Conservation (phyloP, 148 eudicot species). For the Chenopodium berlandieri region DNA sequence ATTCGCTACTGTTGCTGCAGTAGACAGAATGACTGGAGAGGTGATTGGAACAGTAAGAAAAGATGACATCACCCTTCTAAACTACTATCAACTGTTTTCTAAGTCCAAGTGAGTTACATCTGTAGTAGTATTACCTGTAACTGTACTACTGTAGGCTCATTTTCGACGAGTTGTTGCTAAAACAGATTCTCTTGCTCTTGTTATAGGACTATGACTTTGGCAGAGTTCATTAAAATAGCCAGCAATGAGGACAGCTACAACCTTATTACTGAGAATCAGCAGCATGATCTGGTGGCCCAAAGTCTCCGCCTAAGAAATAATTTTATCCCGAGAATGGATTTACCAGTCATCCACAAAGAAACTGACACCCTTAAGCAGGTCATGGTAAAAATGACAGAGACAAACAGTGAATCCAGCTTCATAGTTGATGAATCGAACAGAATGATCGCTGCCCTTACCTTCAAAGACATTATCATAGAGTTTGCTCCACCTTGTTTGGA, state of each 20-base stretch:
- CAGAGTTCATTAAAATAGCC: conserved; percentile 28
- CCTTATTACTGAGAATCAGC: conserved; percentile 13
- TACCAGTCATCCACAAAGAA: conserved; percentile 29
- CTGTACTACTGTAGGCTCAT: too few relatives aligned
- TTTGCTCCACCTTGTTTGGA: conserved; percentile 53
- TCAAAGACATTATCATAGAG: conserved; percentile 38
- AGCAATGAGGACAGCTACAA: conserved; percentile 7
- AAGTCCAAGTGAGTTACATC: conserved; percentile 27
- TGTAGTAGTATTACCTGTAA: background rate
- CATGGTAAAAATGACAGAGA: conserved; percentile 35
- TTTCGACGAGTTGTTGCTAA: background rate
- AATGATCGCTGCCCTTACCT: conserved; percentile 29
- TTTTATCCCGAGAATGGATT: conserved; percentile 33
- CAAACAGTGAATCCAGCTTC: conserved; percentile 38
- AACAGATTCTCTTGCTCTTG: background rate
- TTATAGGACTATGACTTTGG: conserved; percentile 26
- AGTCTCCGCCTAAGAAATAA: conserved; percentile 24
- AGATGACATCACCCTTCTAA: conserved; percentile 36
- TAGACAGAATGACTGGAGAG: conserved; percentile 30
- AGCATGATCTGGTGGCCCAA: background rate
- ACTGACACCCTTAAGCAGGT: conserved; percentile 36
- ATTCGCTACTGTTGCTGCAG: conserved; percentile 40
- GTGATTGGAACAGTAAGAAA: conserved; percentile 37
- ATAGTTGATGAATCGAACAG: conserved; percentile 28
- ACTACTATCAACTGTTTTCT: conserved; percentile 28